Percentiles rank a stretch among this genome's conserved stretches.
These are phyloP conservation scores for Gamsiella multidivaricata DNA, from an alignment of 192 early-diverging fungal species.

Conservation along the genomic window DNA sequence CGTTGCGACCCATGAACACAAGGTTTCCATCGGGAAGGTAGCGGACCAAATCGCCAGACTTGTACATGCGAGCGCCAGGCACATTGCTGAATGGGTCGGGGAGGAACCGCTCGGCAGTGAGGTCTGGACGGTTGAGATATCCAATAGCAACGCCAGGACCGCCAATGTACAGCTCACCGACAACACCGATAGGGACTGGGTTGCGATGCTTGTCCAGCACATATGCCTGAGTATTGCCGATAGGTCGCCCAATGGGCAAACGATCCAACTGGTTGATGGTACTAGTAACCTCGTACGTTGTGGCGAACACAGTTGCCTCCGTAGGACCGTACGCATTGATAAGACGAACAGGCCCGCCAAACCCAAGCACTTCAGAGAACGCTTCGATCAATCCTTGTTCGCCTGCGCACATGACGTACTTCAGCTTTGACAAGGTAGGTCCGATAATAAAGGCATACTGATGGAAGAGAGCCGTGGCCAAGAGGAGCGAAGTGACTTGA, in stretches of 20 bases:
- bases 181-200: slow-evolving; percentile 45
- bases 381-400: too few relatives aligned
- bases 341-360: too few relatives aligned
- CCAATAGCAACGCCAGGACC: slow-evolving; percentile 52
- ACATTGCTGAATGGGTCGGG: slow-evolving; percentile 43
- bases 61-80: slow-evolving; percentile 29
- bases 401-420: too few relatives aligned
- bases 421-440: too few relatives aligned
- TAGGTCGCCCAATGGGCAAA: too few relatives aligned
- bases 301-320: slow-evolving; percentile 9
- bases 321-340: slow-evolving; percentile 43
- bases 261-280: slow-evolving; percentile 32
- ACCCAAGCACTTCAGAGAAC: too few relatives aligned
- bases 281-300: neutral
- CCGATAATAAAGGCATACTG: too few relatives aligned
- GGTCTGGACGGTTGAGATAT: slow-evolving; percentile 48
- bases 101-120: slow-evolving; percentile 48
- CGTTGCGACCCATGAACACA: slow-evolving; percentile 40
- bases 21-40: slow-evolving; percentile 42
- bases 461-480: too few relatives aligned
- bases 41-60: slow-evolving; percentile 41
- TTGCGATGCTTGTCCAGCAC: too few relatives aligned
- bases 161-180: slow-evolving; percentile 54
- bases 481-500: too few relatives aligned
- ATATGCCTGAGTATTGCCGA: too few relatives aligned